Base-by-base conservation (phyloP, 2,329 filamentous ascomycete genomes). In the Penicillium italicum region DNA sequence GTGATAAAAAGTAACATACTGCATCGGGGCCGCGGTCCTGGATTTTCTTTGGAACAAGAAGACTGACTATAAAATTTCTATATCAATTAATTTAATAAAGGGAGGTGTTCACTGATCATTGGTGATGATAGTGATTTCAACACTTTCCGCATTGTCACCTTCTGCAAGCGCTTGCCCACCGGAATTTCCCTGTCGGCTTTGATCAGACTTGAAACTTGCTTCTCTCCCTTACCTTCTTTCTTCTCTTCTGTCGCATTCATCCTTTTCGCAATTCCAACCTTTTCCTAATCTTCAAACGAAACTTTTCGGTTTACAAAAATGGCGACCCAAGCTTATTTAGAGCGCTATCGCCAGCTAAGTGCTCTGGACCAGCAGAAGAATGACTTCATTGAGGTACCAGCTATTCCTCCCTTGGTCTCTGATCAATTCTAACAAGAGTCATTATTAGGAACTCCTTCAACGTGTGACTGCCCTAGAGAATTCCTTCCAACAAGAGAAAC, bases 321-420 rank as follows among this genome's bases (percentile, higher is more conserved):
- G 66, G 66, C 68, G 38, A 66, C 70, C 38, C 64, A 66, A 46
- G 67, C 67, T 48, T 73, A 71, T 56, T 63, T 72, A 37, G 70
- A 77, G 57, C 76, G 77, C 62, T 79, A 76, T 69, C 73, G 75
- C 57, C 71, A 76, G 56, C 59, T 80, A 52, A 72, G 72, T 52
- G 64, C 70, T 28, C 64, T 77, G 55, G 78, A 80, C 59, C 70
- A 78, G 44, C 72, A 72, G 52, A 80, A 79, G 61, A 76, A 79
- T 64, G 70, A 72, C 48, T 68, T 80, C 42, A 79, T 80, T 57
- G 75, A 79, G 69, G 78, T 80, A 70, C 49, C 34, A 31, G 18
- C 26, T 8, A 26, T 51, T 54, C 18, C 47, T 58, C 54, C 49
- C 46, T 55, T 56, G 20, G 52, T 41, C 31, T 26, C 18, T 26